Evolutionary conservation across 805 yeast species (phyloP), one percentile per base, ranked within the genome.

Genomic region (Wickerhamiella allomyrinae): DNA sequence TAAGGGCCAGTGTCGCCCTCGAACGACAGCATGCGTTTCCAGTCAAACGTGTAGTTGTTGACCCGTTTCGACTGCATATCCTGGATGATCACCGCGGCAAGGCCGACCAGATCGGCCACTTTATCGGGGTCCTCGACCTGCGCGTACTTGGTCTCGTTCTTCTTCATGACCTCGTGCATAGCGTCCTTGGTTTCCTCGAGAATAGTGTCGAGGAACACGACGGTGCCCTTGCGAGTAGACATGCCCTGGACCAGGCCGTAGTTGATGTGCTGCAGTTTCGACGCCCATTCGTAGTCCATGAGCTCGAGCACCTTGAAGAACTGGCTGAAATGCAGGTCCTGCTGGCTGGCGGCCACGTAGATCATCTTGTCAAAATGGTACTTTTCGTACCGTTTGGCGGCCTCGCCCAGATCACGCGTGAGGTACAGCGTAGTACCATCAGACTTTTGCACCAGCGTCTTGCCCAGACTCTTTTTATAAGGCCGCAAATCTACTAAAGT

Each of bases 1-100:
- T 91, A 91, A 46, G 98, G 97, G 60, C 98, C 98, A 44, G 98
- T 91, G 65, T 91, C 98, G 65, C 98, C 98, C 70, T 91, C 98
- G 52, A 91, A 87, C 3, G 97, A 85, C 36, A 82, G 73, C 96
- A 91, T 91, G 69, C 98, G 81, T 56, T 83, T 85, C 98, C 98
- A 91, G 64, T 85, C 83, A 67, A 91, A 91, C 56, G 79, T 84
- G 68, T 91, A 91, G 68, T 91, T 89, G 70, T 89, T 86, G 64
- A 89, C 74, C 65, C 99, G 80, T 69, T 91, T 91, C 47, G 94
- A 77, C 66, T 84, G 93, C 97, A 91, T 87, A 65, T 91, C 99
- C 71, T 91, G 99, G 57, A 91, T 83, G 95, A 91, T 87, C 47
- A 91, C 94, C 5, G 98, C 98, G 23, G 95, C 80, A 45, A 91